Evolutionary conservation across 306 rosid genomes (phyloP), one percentile per base, ranked within the genome.

Genomic region (Lathyrus aphaca): DNA sequence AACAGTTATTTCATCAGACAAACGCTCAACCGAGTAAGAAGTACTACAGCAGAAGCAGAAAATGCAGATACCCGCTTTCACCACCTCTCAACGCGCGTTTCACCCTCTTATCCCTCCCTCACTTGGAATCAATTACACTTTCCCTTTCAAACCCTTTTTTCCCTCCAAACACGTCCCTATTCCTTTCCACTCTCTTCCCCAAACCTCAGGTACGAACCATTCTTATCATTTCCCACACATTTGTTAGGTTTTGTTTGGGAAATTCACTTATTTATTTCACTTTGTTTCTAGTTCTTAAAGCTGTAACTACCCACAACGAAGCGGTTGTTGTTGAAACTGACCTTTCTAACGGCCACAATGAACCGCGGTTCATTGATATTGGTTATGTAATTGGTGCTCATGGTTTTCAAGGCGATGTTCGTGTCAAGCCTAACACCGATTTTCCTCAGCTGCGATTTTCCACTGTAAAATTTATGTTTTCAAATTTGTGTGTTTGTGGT

Each of bases 361-460:
- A 68, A 69, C 72, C 55, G 4, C 78, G 78, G 25, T 88, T 85
- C 30, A 75, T 91, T 66, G 87, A 87, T 40, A 83, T 94, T 75
- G 99, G 97, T 37, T 86, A 94, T 29, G 48, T 94, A 66, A 56
- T 87, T 7, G 85, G 86, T 58, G 88, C 84, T 76, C 98, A 94
- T 16, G 97, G 98, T 60, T 78, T 86, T 74, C 78, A 84, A 40
- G 99, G 99, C 62, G 87, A 91, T 78, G 40, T 86, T 71, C 91
- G 97, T 53, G 92, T 91, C 45, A 91, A 84, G 10, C 80, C 95
- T 6, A 74, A 42, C 80, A 91, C 96, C 0, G 99, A 79, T 79
- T 88, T 91, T 76, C 97, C 99, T 77, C 89, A 88, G 79, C 68
- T 94, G 64, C 87, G 96, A 5, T 87, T 94, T 73, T 79, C 89